Evolutionary conservation across 1,284 basidiomycete species (phyloP).

Genomic region (Caloboletus inedulis): DNA sequence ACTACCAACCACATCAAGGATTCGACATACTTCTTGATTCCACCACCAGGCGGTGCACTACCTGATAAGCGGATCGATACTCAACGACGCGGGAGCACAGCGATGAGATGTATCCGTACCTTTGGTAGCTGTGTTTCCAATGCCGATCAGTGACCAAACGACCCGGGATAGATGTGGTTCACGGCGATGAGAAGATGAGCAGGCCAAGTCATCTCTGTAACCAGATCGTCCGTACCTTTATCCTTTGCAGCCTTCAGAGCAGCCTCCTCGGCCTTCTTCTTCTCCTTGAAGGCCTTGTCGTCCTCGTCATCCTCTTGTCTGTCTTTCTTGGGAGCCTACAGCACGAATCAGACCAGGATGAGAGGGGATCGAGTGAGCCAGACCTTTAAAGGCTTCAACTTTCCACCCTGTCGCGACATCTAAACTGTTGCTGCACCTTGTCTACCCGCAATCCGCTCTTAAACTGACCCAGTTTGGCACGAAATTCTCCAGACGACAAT

Average conservation of each 20-base stretch:
- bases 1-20: conserved; percentile 4
- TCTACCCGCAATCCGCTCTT: neutral
- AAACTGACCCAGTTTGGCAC: neutral
- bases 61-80: conserved; percentile 36
- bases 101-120: conserved; percentile 40
- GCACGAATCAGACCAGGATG: neutral
- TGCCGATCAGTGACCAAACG: neutral
- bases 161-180: neutral
- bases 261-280: conserved; percentile 67
- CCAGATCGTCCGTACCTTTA: conserved; percentile 49
- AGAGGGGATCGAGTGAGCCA: neutral
- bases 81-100: conserved; percentile 4
- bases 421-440: neutral
- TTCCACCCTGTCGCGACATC: conserved; percentile 79
- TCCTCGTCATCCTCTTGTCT: conserved; percentile 71
- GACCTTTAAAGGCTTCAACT: conserved; percentile 74
- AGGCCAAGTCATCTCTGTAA: neutral
- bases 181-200: neutral
- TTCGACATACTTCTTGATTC: conserved; percentile 74
- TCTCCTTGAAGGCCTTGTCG: conserved; percentile 67
- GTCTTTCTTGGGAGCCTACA: conserved; percentile 74
- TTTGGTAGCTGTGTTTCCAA: conserved; percentile 49
- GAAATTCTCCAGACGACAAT: neutral
- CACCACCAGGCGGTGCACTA: conserved; percentile 60
- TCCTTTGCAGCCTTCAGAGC: conserved; percentile 65